Conservation (phyloP, 305 asterid genomes). For the Petunia hybrid region DNA sequence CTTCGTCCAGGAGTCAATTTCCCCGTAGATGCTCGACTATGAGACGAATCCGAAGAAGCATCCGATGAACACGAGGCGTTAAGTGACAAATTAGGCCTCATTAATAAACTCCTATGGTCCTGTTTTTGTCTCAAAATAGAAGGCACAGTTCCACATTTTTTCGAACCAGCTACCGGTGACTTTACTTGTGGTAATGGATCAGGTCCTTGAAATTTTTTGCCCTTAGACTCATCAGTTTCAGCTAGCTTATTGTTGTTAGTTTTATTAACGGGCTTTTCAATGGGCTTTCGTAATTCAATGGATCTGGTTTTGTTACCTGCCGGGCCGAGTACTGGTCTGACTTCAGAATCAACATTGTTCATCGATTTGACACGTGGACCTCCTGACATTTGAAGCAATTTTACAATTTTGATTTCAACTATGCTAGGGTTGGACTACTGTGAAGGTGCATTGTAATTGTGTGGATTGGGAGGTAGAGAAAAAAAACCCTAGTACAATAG, state of each 20-base stretch:
- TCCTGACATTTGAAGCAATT: conserved; percentile 69
- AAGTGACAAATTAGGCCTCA: conserved; percentile 64
- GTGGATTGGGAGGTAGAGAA: conserved; percentile 32
- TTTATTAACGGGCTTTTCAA: conserved; percentile 47
- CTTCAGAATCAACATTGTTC: conserved; percentile 63
- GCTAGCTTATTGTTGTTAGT: conserved; percentile 41
- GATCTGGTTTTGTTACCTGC: conserved; percentile 80
- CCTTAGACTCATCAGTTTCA: conserved; percentile 43
- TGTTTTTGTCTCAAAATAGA: conserved; percentile 63
- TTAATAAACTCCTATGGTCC: conserved; percentile 40
- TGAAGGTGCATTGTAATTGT: conserved; percentile 54
- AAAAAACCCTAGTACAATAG: conserved; percentile 40
- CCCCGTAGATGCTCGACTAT: conserved; percentile 87
- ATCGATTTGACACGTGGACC: conserved; percentile 68
- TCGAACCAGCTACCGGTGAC: conserved; percentile 51
- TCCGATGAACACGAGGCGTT: conserved; percentile 93
- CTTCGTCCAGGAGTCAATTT: conserved; percentile 56
- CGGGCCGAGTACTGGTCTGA: conserved; percentile 79
- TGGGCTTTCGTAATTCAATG: conserved; percentile 63
- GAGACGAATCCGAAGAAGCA: conserved; percentile 87
- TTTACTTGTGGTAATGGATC: conserved; percentile 47
- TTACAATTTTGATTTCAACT: not conserved
- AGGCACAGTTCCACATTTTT: conserved; percentile 46
- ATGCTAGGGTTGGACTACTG: conserved; percentile 35
- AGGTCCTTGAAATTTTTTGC: conserved; percentile 56